A percentile compares a stretch with the other conserved stretches of the same genome.
phyloP scores from a whole-genome alignment of 139 green algal species.

The Tetraselmis chui region DNA sequence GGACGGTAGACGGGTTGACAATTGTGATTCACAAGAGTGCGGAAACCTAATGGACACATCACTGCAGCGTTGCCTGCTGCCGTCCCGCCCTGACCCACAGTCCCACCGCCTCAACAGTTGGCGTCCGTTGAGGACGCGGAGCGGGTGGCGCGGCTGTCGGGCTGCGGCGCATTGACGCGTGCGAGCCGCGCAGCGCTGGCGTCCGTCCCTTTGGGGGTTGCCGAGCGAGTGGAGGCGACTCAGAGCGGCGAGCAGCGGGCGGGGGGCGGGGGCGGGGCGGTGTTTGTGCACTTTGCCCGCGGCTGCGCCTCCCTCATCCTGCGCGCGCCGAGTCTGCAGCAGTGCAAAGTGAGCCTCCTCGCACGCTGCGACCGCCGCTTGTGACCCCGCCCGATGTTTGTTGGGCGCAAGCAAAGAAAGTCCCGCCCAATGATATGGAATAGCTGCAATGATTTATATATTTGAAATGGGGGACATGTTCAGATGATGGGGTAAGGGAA shows the following conservation, averaged over 20 bases:
- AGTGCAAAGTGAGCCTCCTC: not conserved
- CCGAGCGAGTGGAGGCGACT: not conserved
- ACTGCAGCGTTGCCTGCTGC: too few species aligned
- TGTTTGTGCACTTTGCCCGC: not conserved
- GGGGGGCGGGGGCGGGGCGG: too few species aligned
- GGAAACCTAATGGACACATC: too few species aligned
- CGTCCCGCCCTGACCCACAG: too few species aligned
- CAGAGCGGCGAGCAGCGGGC: not conserved
- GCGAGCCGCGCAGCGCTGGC: not conserved
- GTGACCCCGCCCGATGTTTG: not conserved
- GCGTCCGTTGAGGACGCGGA: not conserved
- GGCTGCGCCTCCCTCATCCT: not conserved
- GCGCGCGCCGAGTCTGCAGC: not conserved
- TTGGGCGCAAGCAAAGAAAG: not conserved
- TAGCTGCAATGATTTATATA: not conserved
- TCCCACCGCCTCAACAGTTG: not conserved
- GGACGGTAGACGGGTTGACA: too few species aligned
- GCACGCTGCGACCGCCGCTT: not conserved
- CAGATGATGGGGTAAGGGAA: not conserved
- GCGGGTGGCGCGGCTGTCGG: not conserved
- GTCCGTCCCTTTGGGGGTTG: not conserved
- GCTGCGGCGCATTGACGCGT: not conserved
- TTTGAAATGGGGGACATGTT: not conserved
- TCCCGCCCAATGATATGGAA: too few species aligned
- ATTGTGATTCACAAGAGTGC: not conserved